Evolutionary conservation across 257 asterid genomes (phyloP), one percentile per base, ranked within the genome.

Genomic region (Ophiorrhiza pumila): DNA sequence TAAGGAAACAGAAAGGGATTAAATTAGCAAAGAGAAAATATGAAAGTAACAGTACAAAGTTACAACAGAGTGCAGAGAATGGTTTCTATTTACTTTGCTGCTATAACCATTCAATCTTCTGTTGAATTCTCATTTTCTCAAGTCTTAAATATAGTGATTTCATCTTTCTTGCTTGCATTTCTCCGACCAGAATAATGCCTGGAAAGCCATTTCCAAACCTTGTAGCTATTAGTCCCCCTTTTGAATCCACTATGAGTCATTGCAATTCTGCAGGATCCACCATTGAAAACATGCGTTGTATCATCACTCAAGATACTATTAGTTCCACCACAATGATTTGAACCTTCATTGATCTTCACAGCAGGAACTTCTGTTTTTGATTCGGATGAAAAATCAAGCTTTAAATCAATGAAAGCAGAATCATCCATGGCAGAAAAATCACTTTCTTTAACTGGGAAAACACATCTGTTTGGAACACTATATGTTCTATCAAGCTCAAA

Each of bases 141-240:
- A 81, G 70, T 74, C 61, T 73, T 79, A 13, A 81, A 4, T 60
- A 17, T 58, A 29, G 42, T 43, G 25, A 61, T 68, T 62, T 73
- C 82, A 61, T 80, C 80, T 62, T 80, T 81, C 77, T 87, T 81
- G 55, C 81, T 77, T 37, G 83, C 15, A 52, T 71, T 78, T 68
- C 67, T 83, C 73, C 80, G 71, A 4, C 84, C 87, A 76, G 84
- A 69, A 80, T 79, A 82, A 71, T 92, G 78, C 83, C 81, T 88
- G 69, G 89, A 88, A 62, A 89, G 86, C 98, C 98, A 93, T 71
- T 89, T 89, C 98, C 97, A 93, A 43, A 89, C 87, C 76, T 86
- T 89, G 66, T 79, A 85, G 41, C 87, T 81, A 73, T 75, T 83
- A 15, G 80, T 85, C 31, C 89, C 90, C 74, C 81, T 77, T 52